Evolutionary conservation across 208 protist genomes (phyloP), one percentile per base, ranked within the genome.

Genomic region (Leishmania tropica): DNA sequence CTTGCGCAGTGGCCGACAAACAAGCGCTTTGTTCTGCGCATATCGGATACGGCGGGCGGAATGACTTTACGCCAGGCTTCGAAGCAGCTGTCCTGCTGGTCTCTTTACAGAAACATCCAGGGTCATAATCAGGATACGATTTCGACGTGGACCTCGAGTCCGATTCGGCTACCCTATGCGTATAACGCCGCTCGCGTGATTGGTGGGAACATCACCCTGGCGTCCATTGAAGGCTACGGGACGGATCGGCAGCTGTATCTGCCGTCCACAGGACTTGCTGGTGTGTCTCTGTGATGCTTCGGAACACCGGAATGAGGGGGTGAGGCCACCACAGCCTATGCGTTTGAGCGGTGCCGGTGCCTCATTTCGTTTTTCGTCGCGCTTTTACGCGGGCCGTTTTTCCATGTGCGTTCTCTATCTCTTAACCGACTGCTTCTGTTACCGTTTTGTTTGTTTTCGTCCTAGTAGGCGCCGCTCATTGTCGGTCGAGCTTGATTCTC

Each of bases 191-290:
- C 90, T 31, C 68, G 78, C 13, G 87, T 87, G 37, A 82, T 96
- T 75, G 89, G 89, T 35, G 92, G 92, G 2, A 86, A 96, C 74
- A 81, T 94, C 21, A 89, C 86, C 1, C 74, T 92, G 0, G 84
- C 88, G 6, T 93, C 92, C 1, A 89, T 96, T 53, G 92, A 96
- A 48, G 92, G 92, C 37, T 96, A 94, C 80, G 92, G 92, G 10
- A 94, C 90, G 2, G 92, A 96, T 65, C 79, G 92, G 13, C 87
- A 89, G 72, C 81, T 96, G 15, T 90, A 91, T 73, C 51, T 94
- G 4, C 92, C 92, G 3, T 87, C 88, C 2, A 75, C 80, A 5
- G 92, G 92, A 15, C 81, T 94, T 6, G 65, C 54, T 8, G 82
- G 82, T 19, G n/a, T 84, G 19, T 73, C 65, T 31, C 75, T 90